phyloP scores from a whole-genome alignment of 2,329 filamentous ascomycete species.

The Huntiella decipiens region DNA sequence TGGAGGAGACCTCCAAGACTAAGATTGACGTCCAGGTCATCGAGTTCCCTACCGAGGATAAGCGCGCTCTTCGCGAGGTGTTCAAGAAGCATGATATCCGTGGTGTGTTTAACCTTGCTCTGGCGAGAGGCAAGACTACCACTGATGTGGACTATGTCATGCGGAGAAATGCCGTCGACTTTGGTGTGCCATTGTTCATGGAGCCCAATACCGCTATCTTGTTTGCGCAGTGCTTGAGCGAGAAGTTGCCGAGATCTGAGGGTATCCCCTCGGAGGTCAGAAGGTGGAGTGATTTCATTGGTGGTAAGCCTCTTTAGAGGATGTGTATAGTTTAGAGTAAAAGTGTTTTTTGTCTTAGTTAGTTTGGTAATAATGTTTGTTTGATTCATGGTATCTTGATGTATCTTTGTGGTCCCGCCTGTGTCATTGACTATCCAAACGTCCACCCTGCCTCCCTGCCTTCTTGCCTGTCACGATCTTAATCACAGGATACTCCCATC shows the following conservation, averaged over 20 bases:
- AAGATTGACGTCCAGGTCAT: conserved; percentile 67
- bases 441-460: no score
- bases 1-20: conserved; percentile 53
- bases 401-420: background rate
- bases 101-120: conserved; percentile 87
- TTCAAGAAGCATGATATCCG: conserved; percentile 95
- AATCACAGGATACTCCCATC: background rate
- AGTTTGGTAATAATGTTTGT: no score
- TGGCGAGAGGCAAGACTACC: conserved; percentile 62
- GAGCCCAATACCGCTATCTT: conserved; percentile 93
- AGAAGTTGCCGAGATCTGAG: conserved; percentile 76
- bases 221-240: conserved; percentile 91
- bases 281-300: conserved; percentile 90
- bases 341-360: background rate
- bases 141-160: conserved; percentile 95
- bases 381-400: no score
- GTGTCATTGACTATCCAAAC: no score
- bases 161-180: conserved; percentile 87
- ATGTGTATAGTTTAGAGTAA: background rate
- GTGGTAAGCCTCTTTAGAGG: conserved; percentile 57
- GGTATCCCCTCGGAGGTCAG: conserved; percentile 83
- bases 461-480: no score
- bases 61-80: conserved; percentile 81
- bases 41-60: conserved; percentile 91
- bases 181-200: conserved; percentile 95